Base-by-base conservation (phyloP, 306 rosid genomes). In the Acacia melanoxylon region DNA sequence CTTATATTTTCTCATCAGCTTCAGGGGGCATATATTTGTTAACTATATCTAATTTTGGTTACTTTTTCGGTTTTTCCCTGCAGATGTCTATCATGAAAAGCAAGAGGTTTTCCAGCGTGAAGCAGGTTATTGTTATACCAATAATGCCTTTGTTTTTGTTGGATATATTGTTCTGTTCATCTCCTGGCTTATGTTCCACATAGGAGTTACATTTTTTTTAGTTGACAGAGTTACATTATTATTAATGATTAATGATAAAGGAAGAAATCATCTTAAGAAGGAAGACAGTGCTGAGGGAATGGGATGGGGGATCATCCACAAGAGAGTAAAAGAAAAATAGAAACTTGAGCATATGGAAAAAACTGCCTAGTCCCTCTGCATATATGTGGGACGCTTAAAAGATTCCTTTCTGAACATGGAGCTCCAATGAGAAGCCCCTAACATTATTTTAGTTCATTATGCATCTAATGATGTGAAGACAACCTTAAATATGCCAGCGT, bases 81-180 rank as follows among this genome's bases (percentile, higher is more conserved):
- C 92, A 93, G 98, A 95, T 86, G 99, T 95, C 79, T 93, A 95
- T 89, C 91, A 91, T 83, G 99, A 95, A 81, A 88, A 84, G 84
- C 87, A 81, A 80, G 99, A 95, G 90, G 91, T 92, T 81, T 95
- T 95, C 84, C 86, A 84, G 86, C 93, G 99, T 24, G 99, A 95
- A 89, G 99, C 99, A 80, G 91, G 92, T 89, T 74, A 85, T 86
- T 75, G 71, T 70, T 77, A 61, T 74, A 37, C 16, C 24, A 22
- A 44, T 29, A 15, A 69, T 79, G 74, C 27, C 44, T 46, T 66
- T 74, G 62, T 83, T 56, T 78, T 14, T 58, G 12, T 75, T 74
- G 66, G 74, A 51, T 20, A n/a, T 52, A 11, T 35, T 40, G 37
- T 80, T 51, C 27, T 70, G 63, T 68, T 74, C 14, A 37, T 35